Percentiles rank a stretch among this genome's conserved stretches.
These are phyloP conservation scores for Diaporthe vexans DNA, from an alignment of 2,329 filamentous ascomycete genomes.

Conservation along the genomic window DNA sequence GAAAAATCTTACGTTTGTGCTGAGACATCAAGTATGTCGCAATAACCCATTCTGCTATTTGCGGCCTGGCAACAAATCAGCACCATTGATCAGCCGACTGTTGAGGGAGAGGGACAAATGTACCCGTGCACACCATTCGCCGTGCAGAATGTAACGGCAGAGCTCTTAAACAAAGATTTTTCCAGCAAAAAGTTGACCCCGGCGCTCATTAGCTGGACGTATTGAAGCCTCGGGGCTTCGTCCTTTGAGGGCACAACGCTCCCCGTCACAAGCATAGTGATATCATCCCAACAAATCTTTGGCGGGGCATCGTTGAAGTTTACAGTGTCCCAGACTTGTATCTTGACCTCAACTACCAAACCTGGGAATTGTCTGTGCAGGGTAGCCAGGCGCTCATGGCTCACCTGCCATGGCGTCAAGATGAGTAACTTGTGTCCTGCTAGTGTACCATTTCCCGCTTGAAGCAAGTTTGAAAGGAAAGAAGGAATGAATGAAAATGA, in stretches of 20 bases:
- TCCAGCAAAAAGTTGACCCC: slow-evolving; percentile 65
- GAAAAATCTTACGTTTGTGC: slow-evolving; percentile 49
- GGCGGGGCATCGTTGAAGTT: slow-evolving; percentile 44
- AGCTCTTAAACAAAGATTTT: slow-evolving; percentile 63
- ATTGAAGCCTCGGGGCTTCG: slow-evolving; percentile 62
- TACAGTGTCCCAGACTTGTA: slow-evolving; percentile 52
- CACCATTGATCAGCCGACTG: neutral
- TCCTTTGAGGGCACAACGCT: slow-evolving; percentile 58
- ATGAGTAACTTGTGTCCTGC: slow-evolving; percentile 64
- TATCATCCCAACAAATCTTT: slow-evolving; percentile 59
- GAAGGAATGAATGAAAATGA: neutral
- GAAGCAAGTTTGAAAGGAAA: neutral
- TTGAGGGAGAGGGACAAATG: slow-evolving; percentile 42
- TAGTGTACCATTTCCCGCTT: slow-evolving; percentile 49
- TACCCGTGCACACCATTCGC: slow-evolving; percentile 72
- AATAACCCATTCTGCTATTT: slow-evolving; percentile 70
- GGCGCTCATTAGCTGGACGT: slow-evolving; percentile 68
- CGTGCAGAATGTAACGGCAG: slow-evolving; percentile 64
- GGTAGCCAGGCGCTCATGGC: slow-evolving; percentile 51
- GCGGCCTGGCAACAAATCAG: slow-evolving; percentile 56
- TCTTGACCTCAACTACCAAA: slow-evolving; percentile 48
- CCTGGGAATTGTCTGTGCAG: slow-evolving; percentile 59
- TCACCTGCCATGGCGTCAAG: slow-evolving; percentile 48
- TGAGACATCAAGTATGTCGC: slow-evolving; percentile 64
- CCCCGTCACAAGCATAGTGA: slow-evolving; percentile 56